Base-by-base conservation (phyloP, 805 yeast species). In the Kazachstania viticola region DNA sequence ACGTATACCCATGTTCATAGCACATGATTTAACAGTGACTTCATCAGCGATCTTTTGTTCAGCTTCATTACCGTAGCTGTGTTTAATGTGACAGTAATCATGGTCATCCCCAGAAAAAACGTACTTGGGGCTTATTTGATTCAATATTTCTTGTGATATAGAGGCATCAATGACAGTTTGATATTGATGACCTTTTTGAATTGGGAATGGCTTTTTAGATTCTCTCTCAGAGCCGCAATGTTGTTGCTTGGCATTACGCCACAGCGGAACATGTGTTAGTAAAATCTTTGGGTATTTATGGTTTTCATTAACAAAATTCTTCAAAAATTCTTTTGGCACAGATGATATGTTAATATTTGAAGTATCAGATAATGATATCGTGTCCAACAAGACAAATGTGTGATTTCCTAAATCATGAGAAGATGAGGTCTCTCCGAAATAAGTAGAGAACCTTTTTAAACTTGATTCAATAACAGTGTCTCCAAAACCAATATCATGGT, bases 401-500 rank as follows among this genome's bases (percentile, higher is more conserved):
- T 84, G 94, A 41, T 80, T 81, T 2, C 71, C 64, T 3, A 78
- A 42, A n/a, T 69, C 65, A 22, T 67, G 46, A 12, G 57, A 60
- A 12, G 70, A 65, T 14, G 67, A 64, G 1, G 91, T 61, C 25
- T 72, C 73, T 2, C 97, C 98, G 54, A 84, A 88, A 48, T 63
- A 67, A 1, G 75, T 60, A 25, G 68, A 58, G 56, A 87, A 91
- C 42, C 97, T 60, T 22, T 70, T 56, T 28, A 70, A 56, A 16
- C 77, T 73, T 1, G 63, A 55, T 17, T 66, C 64, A 13, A 73
- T 63, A 12, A 91, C 73, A 0, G 75, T 73, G 37, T 75, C 71
- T 18, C 91, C 95, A 58, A 79, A 88, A 0, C 99, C 99, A 41
- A 93, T 83, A 51, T 91, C 99, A 53, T 91, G 99, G 51, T 91